Base-by-base conservation (phyloP, 1,284 basidiomycete species). In the Melampsora abietis-canadensis region DNA sequence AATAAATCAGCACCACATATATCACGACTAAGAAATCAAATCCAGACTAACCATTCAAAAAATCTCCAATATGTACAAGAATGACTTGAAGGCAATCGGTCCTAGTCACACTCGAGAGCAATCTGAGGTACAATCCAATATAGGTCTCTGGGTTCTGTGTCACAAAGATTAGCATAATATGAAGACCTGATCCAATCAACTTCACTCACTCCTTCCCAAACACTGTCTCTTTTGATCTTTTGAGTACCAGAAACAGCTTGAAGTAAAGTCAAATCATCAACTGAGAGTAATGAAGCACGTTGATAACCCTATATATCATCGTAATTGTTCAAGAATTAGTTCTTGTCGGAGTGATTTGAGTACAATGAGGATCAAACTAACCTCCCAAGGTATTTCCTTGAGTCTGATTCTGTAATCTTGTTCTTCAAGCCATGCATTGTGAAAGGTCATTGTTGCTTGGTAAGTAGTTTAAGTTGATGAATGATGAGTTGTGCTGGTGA, bases 51-150 rank as follows among this genome's bases (percentile, higher is more conserved):
- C 92, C 92, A 77, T 87, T 82, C 54, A 98, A 86, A 79, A 95
- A 92, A 83, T 98, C 94, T 40, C 89, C 90, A 78, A 97, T 91
- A 77, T 94, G 86, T 59, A 95, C 91, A 30, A 98, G 87, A 68
- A 97, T 90, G 80, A 88, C 92, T 82, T 96, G 94, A 83, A 97
- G 90, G 4, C 94, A 95, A 82, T 98, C 95, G 63, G 92, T 89
- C 78, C 94, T 85, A 83, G 91, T 90, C 31, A 97, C 87, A 83
- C 96, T 97, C 85, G 92, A 91, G 80, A 98, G 87, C 27, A 98
- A 86, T 76, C 89, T 88, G 60, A 97, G 88, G 83, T 94, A 98
- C 44, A 98, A 86, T n/a, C 87, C 85, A 14, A 92, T 91, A 81
- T 96, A 98, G 77, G 87, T 85, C 77, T 86, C 86, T 61, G 90